Conservation (phyloP, 176 grass and related monocot species). For the Triticum urartu region DNA sequence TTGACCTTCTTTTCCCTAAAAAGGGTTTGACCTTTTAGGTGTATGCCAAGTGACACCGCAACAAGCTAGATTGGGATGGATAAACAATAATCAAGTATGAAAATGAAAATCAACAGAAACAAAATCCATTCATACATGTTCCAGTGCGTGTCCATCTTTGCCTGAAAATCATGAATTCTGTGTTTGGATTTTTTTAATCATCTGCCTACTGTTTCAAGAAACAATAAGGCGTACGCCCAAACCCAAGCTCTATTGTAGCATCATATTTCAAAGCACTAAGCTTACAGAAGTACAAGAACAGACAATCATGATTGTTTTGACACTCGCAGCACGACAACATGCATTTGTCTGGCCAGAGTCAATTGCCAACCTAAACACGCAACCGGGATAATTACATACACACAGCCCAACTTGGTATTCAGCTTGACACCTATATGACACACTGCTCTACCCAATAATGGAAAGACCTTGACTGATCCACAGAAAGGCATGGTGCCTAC, state of each 20-base stretch:
- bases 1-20: no score
- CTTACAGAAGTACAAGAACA: slow-evolving; percentile 3
- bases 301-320: neutral
- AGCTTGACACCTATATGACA: neutral
- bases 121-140: no score
- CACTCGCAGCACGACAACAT: neutral
- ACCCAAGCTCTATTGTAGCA: neutral
- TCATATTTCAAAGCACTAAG: neutral
- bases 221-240: neutral
- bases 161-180: no score
- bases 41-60: no score
- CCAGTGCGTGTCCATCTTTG: no score
- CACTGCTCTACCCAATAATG: neutral
- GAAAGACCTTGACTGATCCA: slow-evolving; percentile 4
- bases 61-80: no score
- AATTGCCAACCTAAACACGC: neutral
- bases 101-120: no score
- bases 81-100: no score
- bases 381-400: neutral
- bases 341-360: neutral
- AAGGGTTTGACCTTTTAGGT: no score
- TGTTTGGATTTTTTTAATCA: no score
- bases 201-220: neutral
- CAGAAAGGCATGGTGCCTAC: neutral
- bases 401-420: neutral